Evolutionary conservation across 2,329 filamentous ascomycete genomes (phyloP).

Genomic region (Cercospora janseana): DNA sequence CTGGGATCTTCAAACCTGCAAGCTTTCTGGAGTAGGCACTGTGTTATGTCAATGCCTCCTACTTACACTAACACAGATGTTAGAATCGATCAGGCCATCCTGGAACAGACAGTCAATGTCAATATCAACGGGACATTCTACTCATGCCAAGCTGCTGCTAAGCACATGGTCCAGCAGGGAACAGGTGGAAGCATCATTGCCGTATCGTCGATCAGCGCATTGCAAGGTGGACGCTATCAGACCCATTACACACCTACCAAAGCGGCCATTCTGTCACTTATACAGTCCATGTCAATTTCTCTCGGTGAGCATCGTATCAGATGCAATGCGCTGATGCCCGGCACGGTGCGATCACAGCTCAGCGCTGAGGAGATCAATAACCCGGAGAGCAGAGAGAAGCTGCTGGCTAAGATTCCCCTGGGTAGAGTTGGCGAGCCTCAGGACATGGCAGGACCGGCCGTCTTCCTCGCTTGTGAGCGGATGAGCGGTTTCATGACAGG

Average conservation of each 20-base stretch:
- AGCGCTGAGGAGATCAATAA: conserved; percentile 77
- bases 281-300: conserved; percentile 79
- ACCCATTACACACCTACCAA: conserved; percentile 88
- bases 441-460: conserved; percentile 77
- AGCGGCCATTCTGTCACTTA: conserved; percentile 73
- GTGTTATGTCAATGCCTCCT: background rate
- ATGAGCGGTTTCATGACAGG: too few relatives aligned
- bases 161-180: conserved; percentile 70
- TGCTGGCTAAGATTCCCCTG: conserved; percentile 76
- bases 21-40: conserved; percentile 74
- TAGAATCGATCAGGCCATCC: conserved; percentile 63
- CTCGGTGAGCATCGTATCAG: conserved; percentile 71
- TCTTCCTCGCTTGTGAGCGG: conserved; percentile 81
- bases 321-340: conserved; percentile 79
- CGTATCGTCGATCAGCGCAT: conserved; percentile 69
- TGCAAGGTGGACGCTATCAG: conserved; percentile 75
- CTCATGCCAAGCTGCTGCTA: conserved; percentile 76
- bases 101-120: conserved; percentile 68
- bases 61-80: background rate
- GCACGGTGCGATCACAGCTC: conserved; percentile 77
- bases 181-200: conserved; percentile 77
- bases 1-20: conserved; percentile 81
- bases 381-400: conserved; percentile 68
- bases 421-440: conserved; percentile 66
- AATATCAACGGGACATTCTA: conserved; percentile 87